Base-by-base conservation (phyloP, 2,329 filamentous ascomycete genomes). In the Penicillium sp. region DNA sequence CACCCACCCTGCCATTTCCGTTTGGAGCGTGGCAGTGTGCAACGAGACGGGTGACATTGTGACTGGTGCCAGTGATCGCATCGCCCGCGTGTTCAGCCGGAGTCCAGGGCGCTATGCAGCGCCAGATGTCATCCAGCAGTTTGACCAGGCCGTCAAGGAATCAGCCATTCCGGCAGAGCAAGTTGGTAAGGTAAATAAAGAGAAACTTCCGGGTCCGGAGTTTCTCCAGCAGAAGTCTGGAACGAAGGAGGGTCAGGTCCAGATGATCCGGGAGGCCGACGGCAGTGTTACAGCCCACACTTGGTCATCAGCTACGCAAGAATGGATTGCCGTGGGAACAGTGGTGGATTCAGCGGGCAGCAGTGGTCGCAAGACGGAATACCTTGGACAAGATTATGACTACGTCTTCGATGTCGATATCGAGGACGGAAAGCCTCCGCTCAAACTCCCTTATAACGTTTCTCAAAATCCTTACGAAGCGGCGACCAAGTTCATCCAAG, bases 361-460 rank as follows among this genome's bases (percentile, higher is more conserved):
- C 60, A 87, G 82, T 50, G 86, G 87, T 8, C 81, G 81, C 43
- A 89, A 90, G 68, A 80, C 81, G 6, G 76, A 83, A 42, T 84
- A 91, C 60, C 74, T 86, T 1, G 91, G 91, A 20, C 80, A 94
- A 60, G 86, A 91, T 46, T 98, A 94, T 63, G 93, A 98, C 61
- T 96, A 85, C 57, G 90, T 98, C 7, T 97, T 97, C 53, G 90
- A 96, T 59, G 90, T 96, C 17, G 90, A 95, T 56, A 94, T 96
- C 47, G 87, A 95, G 62, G 91, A 96, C 57, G 91, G 89, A 36
- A 91, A 94, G 59, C 90, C 91, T 9, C 81, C 91, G 0, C 73
- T 97, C 31, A 96, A 96, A 65, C 75, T 97, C n/a, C 89, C 91
- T 0, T 97, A 86, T 68, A 96, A 97, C 62, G 76, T 91, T 9